Evolutionary conservation across 2,329 filamentous ascomycete species (phyloP).

Genomic region (Hortaea sp.): DNA sequence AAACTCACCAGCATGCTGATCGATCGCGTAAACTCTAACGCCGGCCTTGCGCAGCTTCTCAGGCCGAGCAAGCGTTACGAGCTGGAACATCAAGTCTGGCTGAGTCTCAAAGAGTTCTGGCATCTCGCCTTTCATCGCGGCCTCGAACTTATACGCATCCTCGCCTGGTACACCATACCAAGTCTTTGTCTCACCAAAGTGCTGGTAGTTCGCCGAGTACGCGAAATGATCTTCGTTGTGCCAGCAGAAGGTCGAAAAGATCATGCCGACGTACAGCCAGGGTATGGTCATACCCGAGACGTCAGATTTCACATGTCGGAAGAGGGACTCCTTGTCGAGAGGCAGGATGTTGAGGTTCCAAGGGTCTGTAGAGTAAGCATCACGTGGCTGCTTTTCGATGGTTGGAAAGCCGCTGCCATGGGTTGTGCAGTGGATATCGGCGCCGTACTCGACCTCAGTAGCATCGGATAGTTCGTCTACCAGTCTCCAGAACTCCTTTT

Average conservation of each 20-base stretch:
- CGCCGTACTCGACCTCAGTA: constrained; percentile 95
- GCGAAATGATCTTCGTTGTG: constrained; percentile 98
- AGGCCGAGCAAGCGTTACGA: constrained; percentile 90
- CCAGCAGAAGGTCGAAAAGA: constrained; percentile 99
- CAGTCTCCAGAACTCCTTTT: constrained; percentile 91
- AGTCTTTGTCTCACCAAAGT: constrained; percentile 95
- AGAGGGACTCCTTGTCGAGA: constrained; percentile 81
- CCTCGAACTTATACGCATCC: constrained; percentile 89
- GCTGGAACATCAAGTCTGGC: constrained; percentile 88
- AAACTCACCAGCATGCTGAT: constrained; percentile 90
- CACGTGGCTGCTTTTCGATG: constrained; percentile 77
- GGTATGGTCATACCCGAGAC: constrained; percentile 99
- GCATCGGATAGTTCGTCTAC: constrained; percentile 91
- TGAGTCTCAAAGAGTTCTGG: constrained; percentile 96
- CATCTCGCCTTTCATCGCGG: constrained; percentile 88
- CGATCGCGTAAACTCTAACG: constrained; percentile 86
- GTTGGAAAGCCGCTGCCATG: constrained; percentile 96
- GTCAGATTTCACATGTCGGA: constrained; percentile 94
- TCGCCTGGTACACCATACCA: constrained; percentile 97
- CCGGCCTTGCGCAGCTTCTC: constrained; percentile 89
- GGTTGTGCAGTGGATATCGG: constrained; percentile 95
- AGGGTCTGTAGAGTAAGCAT: constrained; percentile 77
- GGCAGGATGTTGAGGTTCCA: constrained; percentile 96
- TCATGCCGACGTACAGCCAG: constrained; percentile 99
- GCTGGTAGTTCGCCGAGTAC: constrained; percentile 96